Evolutionary conservation across 1,139 yeast genomes (phyloP).

Genomic region (Kluyveromyces marxianus): DNA sequence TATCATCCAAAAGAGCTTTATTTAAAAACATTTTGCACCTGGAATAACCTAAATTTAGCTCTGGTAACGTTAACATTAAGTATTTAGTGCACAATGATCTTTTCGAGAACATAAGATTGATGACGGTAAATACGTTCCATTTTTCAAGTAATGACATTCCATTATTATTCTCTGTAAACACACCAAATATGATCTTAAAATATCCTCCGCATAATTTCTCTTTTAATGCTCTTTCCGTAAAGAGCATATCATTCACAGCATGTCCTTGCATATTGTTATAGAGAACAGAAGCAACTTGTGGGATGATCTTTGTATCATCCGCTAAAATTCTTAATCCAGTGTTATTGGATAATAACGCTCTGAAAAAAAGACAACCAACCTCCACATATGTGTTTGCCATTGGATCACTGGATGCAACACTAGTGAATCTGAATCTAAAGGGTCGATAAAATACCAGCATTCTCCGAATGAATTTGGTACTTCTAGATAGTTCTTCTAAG

Average conservation of each 20-base stretch:
- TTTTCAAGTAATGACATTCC: conserved; percentile 67
- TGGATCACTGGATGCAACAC: conserved; percentile 43
- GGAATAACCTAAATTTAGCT: conserved; percentile 53
- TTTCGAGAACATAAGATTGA: conserved; percentile 63
- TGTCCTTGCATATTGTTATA: conserved; percentile 52
- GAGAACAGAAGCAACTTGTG: conserved; percentile 80
- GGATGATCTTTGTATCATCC: conserved; percentile 65
- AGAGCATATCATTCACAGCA: conserved; percentile 62
- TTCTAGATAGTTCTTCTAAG: conserved; percentile 69
- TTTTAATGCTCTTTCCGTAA: conserved; percentile 53
- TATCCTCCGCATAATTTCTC: conserved; percentile 71
- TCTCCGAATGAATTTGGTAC: conserved; percentile 81
- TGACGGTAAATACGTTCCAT: conserved; percentile 78
- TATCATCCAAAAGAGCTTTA: conserved; percentile 56
- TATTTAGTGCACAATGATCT: conserved; percentile 50
- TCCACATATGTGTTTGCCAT: conserved; percentile 47
- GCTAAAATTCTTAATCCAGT: conserved; percentile 61
- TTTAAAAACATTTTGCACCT: conserved; percentile 61
- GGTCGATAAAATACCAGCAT: conserved; percentile 85
- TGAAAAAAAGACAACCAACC: conserved; percentile 68
- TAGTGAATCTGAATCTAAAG: conserved; percentile 77
- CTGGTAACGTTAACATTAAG: conserved; percentile 48
- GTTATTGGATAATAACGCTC: conserved; percentile 50
- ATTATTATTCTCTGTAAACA: conserved; percentile 47
- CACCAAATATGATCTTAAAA: conserved; percentile 61